phyloP scores from a whole-genome alignment of 129 eudicot genomes.

The Apium graveolens region DNA sequence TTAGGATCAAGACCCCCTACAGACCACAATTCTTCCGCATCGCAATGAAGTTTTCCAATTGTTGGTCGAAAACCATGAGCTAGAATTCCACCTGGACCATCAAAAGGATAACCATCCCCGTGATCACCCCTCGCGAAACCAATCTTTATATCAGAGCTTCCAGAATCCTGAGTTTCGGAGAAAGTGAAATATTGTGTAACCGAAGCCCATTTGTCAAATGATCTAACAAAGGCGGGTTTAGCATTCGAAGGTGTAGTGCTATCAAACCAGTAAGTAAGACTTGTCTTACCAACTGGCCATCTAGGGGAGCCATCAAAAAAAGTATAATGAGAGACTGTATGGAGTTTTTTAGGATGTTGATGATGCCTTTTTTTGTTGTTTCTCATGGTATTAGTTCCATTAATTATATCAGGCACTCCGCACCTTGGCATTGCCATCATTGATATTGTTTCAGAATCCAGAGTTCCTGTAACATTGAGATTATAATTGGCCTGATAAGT shows the following conservation, averaged over 20 bases:
- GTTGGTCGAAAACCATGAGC: constrained; percentile 25
- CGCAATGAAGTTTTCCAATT: constrained; percentile 18
- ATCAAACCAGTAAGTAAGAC: constrained; percentile 13
- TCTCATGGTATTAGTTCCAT: not conserved
- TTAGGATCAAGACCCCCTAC: not conserved
- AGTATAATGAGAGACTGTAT: constrained; percentile 12
- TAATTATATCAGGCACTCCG: too few relatives aligned
- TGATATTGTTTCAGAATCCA: too few relatives aligned
- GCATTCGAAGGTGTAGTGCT: not conserved
- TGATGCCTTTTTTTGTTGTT: not conserved
- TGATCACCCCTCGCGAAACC: constrained; percentile 21
- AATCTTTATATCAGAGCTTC: constrained; percentile 10
- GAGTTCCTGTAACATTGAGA: too few relatives aligned
- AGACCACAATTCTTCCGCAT: constrained; percentile 26
- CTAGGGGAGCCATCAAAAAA: constrained; percentile 10
- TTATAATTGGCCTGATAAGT: too few relatives aligned
- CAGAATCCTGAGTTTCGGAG: not conserved
- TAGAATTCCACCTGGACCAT: constrained; percentile 14
- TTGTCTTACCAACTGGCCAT: constrained; percentile 11
- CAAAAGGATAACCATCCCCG: constrained; percentile 26
- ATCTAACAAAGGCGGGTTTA: constrained; percentile 7
- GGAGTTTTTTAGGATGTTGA: not conserved
- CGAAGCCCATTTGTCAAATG: constrained; percentile 21
- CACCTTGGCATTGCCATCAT: too few relatives aligned
- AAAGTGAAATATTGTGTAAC: constrained; percentile 17